Evolutionary conservation across 495 filamentous ascomycete species (phyloP).

Genomic region (Diplogelasinospora grovesii): DNA sequence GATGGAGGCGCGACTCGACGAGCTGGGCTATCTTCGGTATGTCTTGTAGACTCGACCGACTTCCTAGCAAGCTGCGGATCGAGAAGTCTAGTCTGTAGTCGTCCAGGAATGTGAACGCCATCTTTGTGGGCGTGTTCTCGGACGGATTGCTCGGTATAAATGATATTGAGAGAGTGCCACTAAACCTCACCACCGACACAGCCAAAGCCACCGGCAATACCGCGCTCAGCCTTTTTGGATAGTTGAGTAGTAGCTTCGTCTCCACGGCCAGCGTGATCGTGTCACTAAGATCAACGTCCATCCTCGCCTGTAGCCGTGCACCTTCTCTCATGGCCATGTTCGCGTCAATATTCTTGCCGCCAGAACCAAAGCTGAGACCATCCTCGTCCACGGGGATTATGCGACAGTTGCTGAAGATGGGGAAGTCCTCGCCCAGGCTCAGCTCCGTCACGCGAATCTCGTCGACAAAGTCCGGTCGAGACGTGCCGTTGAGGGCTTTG

Average conservation of each 20-base stretch:
- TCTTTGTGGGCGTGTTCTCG: slow-evolving; percentile 60
- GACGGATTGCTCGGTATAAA: slow-evolving; percentile 67
- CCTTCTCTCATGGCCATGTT: slow-evolving; percentile 50
- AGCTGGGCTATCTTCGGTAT: slow-evolving; percentile 96
- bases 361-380: slow-evolving; percentile 40
- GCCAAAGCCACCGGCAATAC: slow-evolving; percentile 90
- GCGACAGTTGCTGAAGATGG: slow-evolving; percentile 97
- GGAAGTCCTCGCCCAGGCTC: slow-evolving; percentile 90
- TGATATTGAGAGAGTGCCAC: slow-evolving; percentile 85
- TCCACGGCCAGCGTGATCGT: slow-evolving; percentile 91
- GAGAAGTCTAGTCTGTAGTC: slow-evolving; percentile 93
- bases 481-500: slow-evolving; percentile 72
- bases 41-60: slow-evolving; percentile 82
- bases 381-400: slow-evolving; percentile 79
- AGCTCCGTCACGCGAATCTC: slow-evolving; percentile 92
- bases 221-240: slow-evolving; percentile 79
- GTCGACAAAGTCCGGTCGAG: slow-evolving; percentile 85
- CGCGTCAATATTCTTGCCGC: slow-evolving; percentile 41
- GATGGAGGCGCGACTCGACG: slow-evolving; percentile 82
- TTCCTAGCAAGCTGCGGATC: slow-evolving; percentile 86
- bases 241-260: slow-evolving; percentile 90
- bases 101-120: slow-evolving; percentile 90
- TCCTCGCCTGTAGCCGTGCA: slow-evolving; percentile 75
- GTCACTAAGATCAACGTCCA: slow-evolving; percentile 96
- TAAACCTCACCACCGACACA: slow-evolving; percentile 87